phyloP scores from a whole-genome alignment of 106 monocot genomes.

The Dendrobium officinale region DNA sequence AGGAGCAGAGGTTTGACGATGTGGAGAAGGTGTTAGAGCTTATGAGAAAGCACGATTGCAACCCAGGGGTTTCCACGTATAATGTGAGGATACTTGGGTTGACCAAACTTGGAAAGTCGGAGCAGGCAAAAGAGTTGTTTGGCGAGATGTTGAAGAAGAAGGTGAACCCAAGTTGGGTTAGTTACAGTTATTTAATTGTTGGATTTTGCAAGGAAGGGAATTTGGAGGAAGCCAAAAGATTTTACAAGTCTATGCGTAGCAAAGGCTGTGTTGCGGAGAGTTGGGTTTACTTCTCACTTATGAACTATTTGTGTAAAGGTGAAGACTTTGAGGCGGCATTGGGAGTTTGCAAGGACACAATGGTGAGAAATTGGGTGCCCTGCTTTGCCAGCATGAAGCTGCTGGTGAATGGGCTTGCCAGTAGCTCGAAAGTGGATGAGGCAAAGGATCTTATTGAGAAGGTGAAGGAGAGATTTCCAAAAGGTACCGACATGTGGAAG shows the following conservation, averaged over 20 bases:
- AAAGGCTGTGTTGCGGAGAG: conserved; percentile 45
- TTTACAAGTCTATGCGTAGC: conserved; percentile 50
- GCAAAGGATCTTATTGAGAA: conserved; percentile 50
- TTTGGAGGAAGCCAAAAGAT: conserved; percentile 56
- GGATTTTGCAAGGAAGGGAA: conserved; percentile 74
- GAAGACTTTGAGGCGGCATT: conserved; percentile 66
- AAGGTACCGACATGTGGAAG: conserved; percentile 65
- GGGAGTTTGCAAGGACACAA: conserved; percentile 48
- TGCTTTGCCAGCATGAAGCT: conserved; percentile 62
- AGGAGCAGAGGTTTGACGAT: conserved; percentile 52
- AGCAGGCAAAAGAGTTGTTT: conserved; percentile 52
- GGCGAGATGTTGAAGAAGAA: conserved; percentile 42
- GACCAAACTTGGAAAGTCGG: conserved; percentile 48
- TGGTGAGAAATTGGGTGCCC: conserved; percentile 77
- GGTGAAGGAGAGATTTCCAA: conserved; percentile 67
- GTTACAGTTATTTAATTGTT: conserved; percentile 53
- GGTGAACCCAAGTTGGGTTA: conserved; percentile 62
- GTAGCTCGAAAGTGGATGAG: conserved; percentile 40
- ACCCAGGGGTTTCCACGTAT: conserved; percentile 23
- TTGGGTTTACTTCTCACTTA: conserved; percentile 53
- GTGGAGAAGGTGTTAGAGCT: conserved; percentile 48
- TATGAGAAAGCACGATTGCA: conserved; percentile 60
- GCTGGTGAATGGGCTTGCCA: conserved; percentile 61
- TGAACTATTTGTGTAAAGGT: conserved; percentile 60
- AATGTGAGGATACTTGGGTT: conserved; percentile 61